Evolutionary conservation across 768 basidiomycete species (phyloP), one percentile per base, ranked within the genome.

Genomic region (Floccularia luteovirens): DNA sequence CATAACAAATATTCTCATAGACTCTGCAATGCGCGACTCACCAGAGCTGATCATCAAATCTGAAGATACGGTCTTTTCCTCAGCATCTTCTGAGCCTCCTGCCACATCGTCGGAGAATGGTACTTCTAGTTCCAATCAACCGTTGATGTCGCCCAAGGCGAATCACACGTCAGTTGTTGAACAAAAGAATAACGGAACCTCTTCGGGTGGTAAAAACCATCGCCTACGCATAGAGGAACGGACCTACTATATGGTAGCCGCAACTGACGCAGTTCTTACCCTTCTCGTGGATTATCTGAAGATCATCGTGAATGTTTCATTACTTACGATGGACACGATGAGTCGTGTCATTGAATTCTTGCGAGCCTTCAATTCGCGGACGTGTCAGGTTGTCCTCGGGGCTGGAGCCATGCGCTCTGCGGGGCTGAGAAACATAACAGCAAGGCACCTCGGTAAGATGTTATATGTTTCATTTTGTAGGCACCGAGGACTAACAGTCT

Each of bases 371-470:
- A 99, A 99, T 59, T 98, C 94, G 22, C 70, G 96, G 49, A 94
- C 91, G 2, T 99, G 96, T 61, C 96, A 98, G 58, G 93, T 98
- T 32, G 96, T 99, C 1, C 70, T 99, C 6, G 96, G 96, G 2
- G 96, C 96, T 6, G 96, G 96, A 11, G 96, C 96, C n/a, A 97
- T 98, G 93, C 74, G 92, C 31, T 92, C 90, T 13, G 96, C 96
- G 14, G 96, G 96, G 4, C 63, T 99, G 52, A 97, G 90, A 63
- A 94, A 98, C 56, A 99, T 99, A 56, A 97, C 96, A 0, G 96
- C 96, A 28, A 96, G 91, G 59, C 94, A 99, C 67, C 72, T 99
- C 17, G 92, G 91, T 45, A 75, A 54, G 44, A 43, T 38, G 13
- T 4, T 33, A 44, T 41, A 12, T 38, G 40, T 36, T 25, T 42